Percentiles rank a stretch among this genome's conserved stretches.
These are phyloP conservation scores for Entomortierella chlamydospora DNA, from an alignment of 192 early-diverging fungal species.

Conservation along the genomic window DNA sequence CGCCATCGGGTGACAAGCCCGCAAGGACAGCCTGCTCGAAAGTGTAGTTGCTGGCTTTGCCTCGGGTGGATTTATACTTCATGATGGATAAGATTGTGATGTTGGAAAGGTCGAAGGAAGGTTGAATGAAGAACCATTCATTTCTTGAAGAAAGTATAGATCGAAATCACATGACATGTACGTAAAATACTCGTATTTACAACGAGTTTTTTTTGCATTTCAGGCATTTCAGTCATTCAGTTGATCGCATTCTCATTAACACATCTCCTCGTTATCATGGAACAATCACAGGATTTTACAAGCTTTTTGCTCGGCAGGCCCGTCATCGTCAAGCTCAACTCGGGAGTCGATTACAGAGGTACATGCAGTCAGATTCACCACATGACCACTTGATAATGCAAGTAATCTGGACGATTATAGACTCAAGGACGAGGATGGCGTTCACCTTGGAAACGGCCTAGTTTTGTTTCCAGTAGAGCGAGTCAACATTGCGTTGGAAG, in stretches of 20 bases:
- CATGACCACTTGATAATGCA: too few species aligned
- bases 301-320: slow-evolving; percentile 83
- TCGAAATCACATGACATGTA: not conserved
- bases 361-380: slow-evolving; percentile 1
- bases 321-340: slow-evolving; percentile 95
- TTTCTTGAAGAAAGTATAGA: not conserved
- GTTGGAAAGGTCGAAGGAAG: not conserved
- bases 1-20: slow-evolving; percentile 93
- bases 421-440: too few species aligned
- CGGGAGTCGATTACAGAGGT: slow-evolving; percentile 96
- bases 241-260: not conserved
- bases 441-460: not conserved
- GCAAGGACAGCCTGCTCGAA: slow-evolving; percentile 95
- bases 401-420: too few species aligned
- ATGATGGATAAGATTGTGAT: slow-evolving; percentile 60
- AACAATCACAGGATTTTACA: slow-evolving; percentile 91
- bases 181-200: not conserved
- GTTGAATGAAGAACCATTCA: not conserved
- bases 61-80: slow-evolving; percentile 93
- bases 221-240: not conserved
- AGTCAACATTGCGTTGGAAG: not conserved
- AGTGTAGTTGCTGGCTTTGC: slow-evolving; percentile 70
- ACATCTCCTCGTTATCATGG: slow-evolving; percentile 46
- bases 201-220: not conserved
- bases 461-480: not conserved